Percentiles rank a stretch among this genome's conserved stretches.
phyloP scores from a whole-genome alignment of 169 alveolate genomes.

The Plasmodium cynomolgi region DNA sequence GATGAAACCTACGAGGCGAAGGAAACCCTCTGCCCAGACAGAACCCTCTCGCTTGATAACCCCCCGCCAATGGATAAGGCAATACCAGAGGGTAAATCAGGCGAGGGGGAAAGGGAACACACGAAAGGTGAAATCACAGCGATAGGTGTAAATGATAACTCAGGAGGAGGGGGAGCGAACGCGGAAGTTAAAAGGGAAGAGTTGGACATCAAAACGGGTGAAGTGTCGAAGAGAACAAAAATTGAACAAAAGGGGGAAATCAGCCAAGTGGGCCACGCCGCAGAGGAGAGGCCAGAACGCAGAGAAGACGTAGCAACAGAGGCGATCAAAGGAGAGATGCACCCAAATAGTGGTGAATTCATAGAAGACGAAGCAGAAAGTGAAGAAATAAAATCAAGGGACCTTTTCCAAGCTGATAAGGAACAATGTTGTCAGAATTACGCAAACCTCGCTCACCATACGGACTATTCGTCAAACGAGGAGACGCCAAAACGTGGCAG shows the following conservation, averaged over 20 bases:
- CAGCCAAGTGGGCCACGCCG: neutral
- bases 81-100: neutral
- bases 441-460: neutral
- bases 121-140: neutral
- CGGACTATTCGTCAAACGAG: conserved; percentile 10
- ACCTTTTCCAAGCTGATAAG: neutral
- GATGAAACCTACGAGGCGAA: neutral
- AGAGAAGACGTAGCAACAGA: neutral
- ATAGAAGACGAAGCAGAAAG: neutral
- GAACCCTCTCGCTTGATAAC: neutral
- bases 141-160: neutral
- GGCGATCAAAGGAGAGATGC: neutral
- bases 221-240: neutral
- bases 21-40: neutral
- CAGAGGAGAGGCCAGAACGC: neutral
- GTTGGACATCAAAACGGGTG: neutral
- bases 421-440: neutral
- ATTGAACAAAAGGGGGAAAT: neutral
- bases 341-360: neutral
- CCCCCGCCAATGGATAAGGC: neutral
- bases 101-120: neutral
- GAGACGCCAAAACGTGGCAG: neutral
- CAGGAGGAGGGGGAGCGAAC: neutral
- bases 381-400: neutral
- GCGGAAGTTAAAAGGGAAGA: neutral